phyloP scores from a whole-genome alignment of 805 yeast genomes.

The Yamadazyma takamatsuzukensis region DNA sequence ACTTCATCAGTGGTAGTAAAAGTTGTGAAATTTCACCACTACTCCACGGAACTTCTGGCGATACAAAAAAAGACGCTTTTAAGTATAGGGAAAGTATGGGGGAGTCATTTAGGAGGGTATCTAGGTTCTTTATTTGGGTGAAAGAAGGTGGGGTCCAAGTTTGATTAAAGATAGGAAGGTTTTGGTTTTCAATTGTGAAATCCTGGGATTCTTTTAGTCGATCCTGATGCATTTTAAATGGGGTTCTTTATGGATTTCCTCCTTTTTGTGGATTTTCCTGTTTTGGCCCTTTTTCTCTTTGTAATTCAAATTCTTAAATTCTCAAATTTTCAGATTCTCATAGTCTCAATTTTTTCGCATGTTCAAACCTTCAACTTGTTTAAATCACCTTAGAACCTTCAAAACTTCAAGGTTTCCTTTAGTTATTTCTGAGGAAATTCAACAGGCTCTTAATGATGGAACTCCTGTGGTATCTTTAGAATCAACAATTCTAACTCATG shows the following conservation, averaged over 20 bases:
- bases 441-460: slow-evolving; percentile 54
- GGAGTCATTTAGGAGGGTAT: not conserved
- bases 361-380: not conserved
- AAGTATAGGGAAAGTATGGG: not conserved
- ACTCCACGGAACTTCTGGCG: slow-evolving; percentile 4
- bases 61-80: slow-evolving; percentile 1
- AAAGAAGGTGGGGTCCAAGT: too few species aligned
- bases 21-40: slow-evolving; percentile 1
- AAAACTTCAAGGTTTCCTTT: slow-evolving; percentile 13
- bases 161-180: too few species aligned
- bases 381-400: not conserved
- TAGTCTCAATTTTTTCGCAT: not conserved
- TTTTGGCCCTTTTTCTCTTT: too few species aligned
- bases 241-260: too few species aligned
- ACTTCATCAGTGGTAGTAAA: slow-evolving; percentile 1
- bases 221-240: too few species aligned
- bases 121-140: too few species aligned
- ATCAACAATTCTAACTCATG: slow-evolving; percentile 86
- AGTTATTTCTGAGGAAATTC: slow-evolving; percentile 47
- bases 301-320: too few species aligned
- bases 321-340: not conserved
- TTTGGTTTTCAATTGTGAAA: too few species aligned
- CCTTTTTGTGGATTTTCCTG: too few species aligned
- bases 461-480: slow-evolving; percentile 80
- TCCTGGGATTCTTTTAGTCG: too few species aligned